Evolutionary conservation across 805 yeast species (phyloP), one percentile per base, ranked within the genome.

Genomic region (Candida taoyuanica): DNA sequence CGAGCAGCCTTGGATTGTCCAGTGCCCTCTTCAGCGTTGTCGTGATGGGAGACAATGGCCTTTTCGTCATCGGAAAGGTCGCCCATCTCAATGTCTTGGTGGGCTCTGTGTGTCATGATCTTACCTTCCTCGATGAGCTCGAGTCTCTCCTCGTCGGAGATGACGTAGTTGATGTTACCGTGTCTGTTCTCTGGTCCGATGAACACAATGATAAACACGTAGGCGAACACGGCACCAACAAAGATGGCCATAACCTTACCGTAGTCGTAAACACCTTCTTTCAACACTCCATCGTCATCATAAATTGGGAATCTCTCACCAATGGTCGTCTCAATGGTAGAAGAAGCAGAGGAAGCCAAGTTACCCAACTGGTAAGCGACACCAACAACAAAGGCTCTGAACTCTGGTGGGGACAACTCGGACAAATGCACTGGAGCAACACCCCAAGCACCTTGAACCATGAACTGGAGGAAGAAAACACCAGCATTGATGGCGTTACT

Each of bases 391-490:
- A 80, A 75, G 8, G 85, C 68, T 58, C 80, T 68, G 62, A 73
- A 76, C 43, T 74, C 76, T 17, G 81, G 78, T 41, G 80, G 80
- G 29, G 81, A 69, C 44, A 80, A 64, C 58, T 77, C 84, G 4
- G 77, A 65, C 37, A 79, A 61, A 56, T 78, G 81, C 40, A 76
- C 67, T 38, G 85, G 85, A 38, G 73, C 65, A 30, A 76, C 78
- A 49, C 85, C 85, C 80, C 82, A 79, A 20, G 79, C 76, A 51
- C 85, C 85, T 60, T 77, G 83, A 36, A 79, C 83, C 43, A 71
- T 74, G 53, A 73, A 73, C 53, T 78, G 84, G 42, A 78, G 58
- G 61, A 74, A 76, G 56, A 78, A 77, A 1, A 63, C 82, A 44
- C 79, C 81, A 0, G 79, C 81, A 46, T 72, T 71, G 42, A 74